Conservation (phyloP, 352 stramenopile species). For the Aphanomyces euteiches region DNA sequence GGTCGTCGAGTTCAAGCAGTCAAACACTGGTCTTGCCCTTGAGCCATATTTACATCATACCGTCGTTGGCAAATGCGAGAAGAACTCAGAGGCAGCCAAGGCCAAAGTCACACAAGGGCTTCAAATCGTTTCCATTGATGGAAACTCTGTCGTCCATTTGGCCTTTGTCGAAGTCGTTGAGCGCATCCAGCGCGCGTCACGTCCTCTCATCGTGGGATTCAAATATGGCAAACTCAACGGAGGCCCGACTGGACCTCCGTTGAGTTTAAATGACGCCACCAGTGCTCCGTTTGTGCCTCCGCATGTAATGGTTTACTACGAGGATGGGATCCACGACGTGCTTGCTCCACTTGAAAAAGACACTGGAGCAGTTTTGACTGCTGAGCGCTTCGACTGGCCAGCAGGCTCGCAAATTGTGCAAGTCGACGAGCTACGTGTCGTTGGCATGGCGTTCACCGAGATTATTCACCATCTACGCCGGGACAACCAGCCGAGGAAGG, state of each 20-base stretch:
- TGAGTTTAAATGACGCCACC: not conserved
- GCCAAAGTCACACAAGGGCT: constrained; percentile 50
- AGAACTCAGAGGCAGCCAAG: constrained; percentile 52
- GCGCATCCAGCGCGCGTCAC: constrained; percentile 45
- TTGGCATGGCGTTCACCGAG: constrained; percentile 54
- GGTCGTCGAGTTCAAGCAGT: constrained; percentile 51
- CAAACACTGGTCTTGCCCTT: constrained; percentile 64
- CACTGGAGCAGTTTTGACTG: not conserved
- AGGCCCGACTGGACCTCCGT: not conserved
- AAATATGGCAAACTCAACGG: constrained; percentile 9
- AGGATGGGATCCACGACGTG: constrained; percentile 30
- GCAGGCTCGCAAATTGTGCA: constrained; percentile 61
- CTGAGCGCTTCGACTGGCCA: constrained; percentile 33
- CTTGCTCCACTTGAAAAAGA: constrained; percentile 9
- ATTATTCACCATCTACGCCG: constrained; percentile 55
- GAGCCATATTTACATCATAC: constrained; percentile 61
- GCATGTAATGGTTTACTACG: not conserved
- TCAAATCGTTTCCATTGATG: constrained; percentile 65
- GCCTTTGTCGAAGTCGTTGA: constrained; percentile 49
- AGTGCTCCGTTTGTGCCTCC: not conserved
- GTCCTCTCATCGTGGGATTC: constrained; percentile 60
- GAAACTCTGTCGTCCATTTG: constrained; percentile 39
- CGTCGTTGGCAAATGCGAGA: constrained; percentile 58
- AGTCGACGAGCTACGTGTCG: constrained; percentile 57
- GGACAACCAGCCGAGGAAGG: constrained; percentile 42